phyloP scores from a whole-genome alignment of 495 filamentous ascomycete genomes.

The Pseudoneurospora amorphoporcata region DNA sequence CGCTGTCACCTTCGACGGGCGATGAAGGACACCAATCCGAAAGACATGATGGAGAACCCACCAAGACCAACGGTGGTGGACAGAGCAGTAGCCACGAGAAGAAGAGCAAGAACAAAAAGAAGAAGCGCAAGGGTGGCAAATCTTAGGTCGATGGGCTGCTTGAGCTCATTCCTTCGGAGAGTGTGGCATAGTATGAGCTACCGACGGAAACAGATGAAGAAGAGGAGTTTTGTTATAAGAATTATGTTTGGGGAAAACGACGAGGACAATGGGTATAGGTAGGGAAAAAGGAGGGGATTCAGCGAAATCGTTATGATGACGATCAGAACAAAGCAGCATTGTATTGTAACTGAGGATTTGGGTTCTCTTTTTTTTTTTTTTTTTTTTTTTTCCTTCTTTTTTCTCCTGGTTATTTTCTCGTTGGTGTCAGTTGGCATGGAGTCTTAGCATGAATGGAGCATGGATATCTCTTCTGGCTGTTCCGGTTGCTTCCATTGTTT shows the following conservation, averaged over 20 bases:
- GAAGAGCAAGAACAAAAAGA: slow-evolving; percentile 29
- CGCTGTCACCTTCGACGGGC: slow-evolving; percentile 4
- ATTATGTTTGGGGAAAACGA: background rate
- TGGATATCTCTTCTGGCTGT: background rate
- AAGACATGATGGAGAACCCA: slow-evolving; percentile 5
- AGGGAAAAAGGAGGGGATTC: background rate
- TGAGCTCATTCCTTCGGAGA: slow-evolving; percentile 7
- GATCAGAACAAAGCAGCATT: background rate
- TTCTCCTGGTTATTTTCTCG: background rate
- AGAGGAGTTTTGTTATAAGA: background rate
- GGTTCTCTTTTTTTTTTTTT: background rate
- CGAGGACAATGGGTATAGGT: background rate
- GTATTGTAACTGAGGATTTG: background rate
- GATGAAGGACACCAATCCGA: slow-evolving; percentile 6
- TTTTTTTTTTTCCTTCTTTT: background rate
- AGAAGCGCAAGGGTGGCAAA: slow-evolving; percentile 33
- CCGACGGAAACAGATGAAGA: background rate
- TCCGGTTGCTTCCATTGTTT: background rate
- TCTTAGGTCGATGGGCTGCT: slow-evolving; percentile 22
- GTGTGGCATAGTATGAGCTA: background rate
- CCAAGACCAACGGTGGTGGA: slow-evolving; percentile 1
- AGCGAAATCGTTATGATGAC: background rate
- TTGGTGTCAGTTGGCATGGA: background rate
- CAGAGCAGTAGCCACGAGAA: slow-evolving; percentile 7
- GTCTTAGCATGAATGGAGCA: background rate